Conservation (phyloP, 768 basidiomycete genomes). For the Cubamyces lactineus region DNA sequence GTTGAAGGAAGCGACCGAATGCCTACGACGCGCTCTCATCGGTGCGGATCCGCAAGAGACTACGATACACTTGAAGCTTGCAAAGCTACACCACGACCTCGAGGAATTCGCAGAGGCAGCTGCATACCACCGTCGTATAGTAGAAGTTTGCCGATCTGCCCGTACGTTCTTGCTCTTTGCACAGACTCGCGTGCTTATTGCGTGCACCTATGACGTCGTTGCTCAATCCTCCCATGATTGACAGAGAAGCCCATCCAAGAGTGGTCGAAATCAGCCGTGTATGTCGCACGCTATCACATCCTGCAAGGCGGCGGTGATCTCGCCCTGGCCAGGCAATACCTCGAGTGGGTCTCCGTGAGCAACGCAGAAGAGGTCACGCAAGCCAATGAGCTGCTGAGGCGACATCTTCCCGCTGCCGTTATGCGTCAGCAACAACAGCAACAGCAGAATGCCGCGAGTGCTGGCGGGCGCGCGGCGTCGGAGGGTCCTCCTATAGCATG, state of each 20-base stretch:
- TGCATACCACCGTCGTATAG: constrained; percentile 79
- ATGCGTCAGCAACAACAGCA: constrained; percentile 11
- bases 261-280: constrained; percentile 82
- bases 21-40: constrained; percentile 86
- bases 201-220: neutral
- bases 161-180: constrained; percentile 29
- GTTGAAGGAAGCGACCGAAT: constrained; percentile 86
- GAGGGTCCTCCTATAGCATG: constrained; percentile 1
- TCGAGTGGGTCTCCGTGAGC: constrained; percentile 73
- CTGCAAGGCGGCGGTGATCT: constrained; percentile 63
- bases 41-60: constrained; percentile 80
- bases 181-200: constrained; percentile 1
- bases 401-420: constrained; percentile 41
- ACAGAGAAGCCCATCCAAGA: constrained; percentile 73
- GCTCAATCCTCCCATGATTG: constrained; percentile 2
- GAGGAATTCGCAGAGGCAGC: constrained; percentile 71
- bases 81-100: constrained; percentile 66
- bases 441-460: constrained; percentile 1
- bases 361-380: constrained; percentile 81
- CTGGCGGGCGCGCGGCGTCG: constrained; percentile 7
- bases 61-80: constrained; percentile 71
- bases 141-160: constrained; percentile 70
- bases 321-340: constrained; percentile 69
- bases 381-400: constrained; percentile 73
- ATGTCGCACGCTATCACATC: constrained; percentile 82